Conservation (phyloP, 2,329 filamentous ascomycete species). For the Sarocladiaceae sp. region DNA sequence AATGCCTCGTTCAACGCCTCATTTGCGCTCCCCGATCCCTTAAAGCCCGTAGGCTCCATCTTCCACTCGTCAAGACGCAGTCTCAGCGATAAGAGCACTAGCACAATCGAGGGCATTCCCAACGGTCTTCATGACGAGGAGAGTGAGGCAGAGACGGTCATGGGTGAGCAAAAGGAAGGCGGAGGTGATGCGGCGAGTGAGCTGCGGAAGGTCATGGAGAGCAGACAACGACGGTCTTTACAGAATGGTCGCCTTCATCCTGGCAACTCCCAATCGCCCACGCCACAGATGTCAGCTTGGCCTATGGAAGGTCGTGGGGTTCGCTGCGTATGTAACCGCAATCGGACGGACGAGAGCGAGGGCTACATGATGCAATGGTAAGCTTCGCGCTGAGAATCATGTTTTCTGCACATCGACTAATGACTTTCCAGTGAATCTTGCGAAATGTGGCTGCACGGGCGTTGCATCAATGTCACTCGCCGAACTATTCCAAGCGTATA, state of each 20-base stretch:
- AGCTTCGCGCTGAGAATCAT: conserved; percentile 16
- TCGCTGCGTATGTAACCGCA: conserved; percentile 53
- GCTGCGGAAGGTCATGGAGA: conserved; percentile 53
- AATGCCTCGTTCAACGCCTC: conserved; percentile 49
- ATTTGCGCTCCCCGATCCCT: conserved; percentile 52
- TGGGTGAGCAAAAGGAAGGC: conserved; percentile 37
- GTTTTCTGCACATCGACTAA: conserved; percentile 8
- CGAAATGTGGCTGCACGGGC: conserved; percentile 62
- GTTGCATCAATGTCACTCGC: conserved; percentile 55
- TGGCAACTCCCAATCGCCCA: conserved; percentile 41
- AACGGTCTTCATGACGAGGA: conserved; percentile 38
- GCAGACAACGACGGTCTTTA: conserved; percentile 30
- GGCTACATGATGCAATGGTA: conserved; percentile 63
- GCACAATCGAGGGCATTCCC: conserved; percentile 28
- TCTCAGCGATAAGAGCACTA: conserved; percentile 45
- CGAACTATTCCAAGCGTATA: conserved; percentile 57
- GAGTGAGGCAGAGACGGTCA: conserved; percentile 56
- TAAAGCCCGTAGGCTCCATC: conserved; percentile 43
- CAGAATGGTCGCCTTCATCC: conserved; percentile 5
- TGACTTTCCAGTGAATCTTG: conserved; percentile 51
- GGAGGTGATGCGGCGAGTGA: conserved; percentile 57
- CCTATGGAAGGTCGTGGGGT: conserved; percentile 38
- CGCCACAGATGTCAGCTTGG: conserved; percentile 31
- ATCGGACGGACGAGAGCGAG: conserved; percentile 39
- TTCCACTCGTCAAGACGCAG: conserved; percentile 44